Evolutionary conservation across 331 rosid genomes (phyloP).

Genomic region (Rosa hybrid): DNA sequence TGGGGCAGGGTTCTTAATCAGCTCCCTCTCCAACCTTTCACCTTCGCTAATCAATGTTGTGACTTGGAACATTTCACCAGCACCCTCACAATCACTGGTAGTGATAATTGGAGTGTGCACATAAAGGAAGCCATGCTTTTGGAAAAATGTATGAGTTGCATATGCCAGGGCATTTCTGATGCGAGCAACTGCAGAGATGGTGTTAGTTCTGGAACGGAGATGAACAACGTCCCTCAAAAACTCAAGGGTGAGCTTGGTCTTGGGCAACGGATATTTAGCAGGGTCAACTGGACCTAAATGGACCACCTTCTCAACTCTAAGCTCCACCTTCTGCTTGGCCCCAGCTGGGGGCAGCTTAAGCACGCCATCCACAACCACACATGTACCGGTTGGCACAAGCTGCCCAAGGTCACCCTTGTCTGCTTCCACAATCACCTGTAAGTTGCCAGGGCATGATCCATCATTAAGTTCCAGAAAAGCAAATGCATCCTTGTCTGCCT

Average conservation of each 20-base stretch:
- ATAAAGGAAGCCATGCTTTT: slow-evolving; percentile 71
- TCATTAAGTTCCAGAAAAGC: slow-evolving; percentile 91
- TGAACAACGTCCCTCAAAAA: slow-evolving; percentile 76
- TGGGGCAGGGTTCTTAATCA: slow-evolving; percentile 78
- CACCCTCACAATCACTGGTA: slow-evolving; percentile 99
- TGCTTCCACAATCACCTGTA: slow-evolving; percentile 83
- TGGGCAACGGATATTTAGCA: slow-evolving; percentile 81
- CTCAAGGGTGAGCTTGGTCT: slow-evolving; percentile 78
- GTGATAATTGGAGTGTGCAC: slow-evolving; percentile 95
- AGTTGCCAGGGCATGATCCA: slow-evolving; percentile 73
- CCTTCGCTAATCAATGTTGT: slow-evolving; percentile 83
- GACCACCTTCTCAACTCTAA: slow-evolving; percentile 67
- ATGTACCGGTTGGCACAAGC: slow-evolving; percentile 83
- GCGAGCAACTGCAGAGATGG: slow-evolving; percentile 88
- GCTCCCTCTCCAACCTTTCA: slow-evolving; percentile 82
- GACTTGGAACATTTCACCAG: slow-evolving; percentile 99
- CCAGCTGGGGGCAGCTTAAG: slow-evolving; percentile 83
- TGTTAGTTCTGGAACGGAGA: slow-evolving; percentile 86
- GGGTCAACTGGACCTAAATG: slow-evolving; percentile 90
- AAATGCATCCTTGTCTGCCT: slow-evolving; percentile 90
- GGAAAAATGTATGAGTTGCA: slow-evolving; percentile 86
- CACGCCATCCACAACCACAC: slow-evolving; percentile 70
- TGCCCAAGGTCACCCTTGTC: slow-evolving; percentile 67
- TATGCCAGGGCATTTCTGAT: slow-evolving; percentile 80
- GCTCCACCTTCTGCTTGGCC: slow-evolving; percentile 82